phyloP scores from a whole-genome alignment of 2,329 filamentous ascomycete genomes.

The Aspergillus persii region DNA sequence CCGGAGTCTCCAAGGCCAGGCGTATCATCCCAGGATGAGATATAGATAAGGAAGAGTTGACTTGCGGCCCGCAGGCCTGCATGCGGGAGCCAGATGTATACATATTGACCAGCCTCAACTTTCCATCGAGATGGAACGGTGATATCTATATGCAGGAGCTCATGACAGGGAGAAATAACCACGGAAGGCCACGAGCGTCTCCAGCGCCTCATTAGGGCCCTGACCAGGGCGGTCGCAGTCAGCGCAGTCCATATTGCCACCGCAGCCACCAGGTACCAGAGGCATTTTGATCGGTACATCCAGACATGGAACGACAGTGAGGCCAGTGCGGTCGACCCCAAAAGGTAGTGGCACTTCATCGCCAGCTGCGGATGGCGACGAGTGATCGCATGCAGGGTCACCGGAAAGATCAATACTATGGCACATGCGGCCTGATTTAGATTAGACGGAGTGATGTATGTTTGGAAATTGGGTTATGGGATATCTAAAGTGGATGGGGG shows the following conservation, averaged over 20 bases:
- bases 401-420: background rate
- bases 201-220: background rate
- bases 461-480: no score
- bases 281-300: background rate
- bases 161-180: background rate
- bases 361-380: background rate
- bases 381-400: background rate
- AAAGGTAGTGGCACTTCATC: background rate
- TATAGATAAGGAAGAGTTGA: background rate
- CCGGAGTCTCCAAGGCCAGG: no score
- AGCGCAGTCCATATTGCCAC: background rate
- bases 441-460: background rate
- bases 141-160: background rate
- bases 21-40: background rate
- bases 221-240: background rate
- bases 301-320: background rate
- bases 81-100: no score
- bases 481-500: no score
- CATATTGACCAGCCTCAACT: no score
- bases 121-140: background rate
- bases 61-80: no score
- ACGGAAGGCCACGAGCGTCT: background rate
- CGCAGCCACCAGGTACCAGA: background rate
- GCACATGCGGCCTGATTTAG: background rate
- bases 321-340: background rate